phyloP scores from a whole-genome alignment of 2,329 filamentous ascomycete species.

The Hymenoscyphus albidus region DNA sequence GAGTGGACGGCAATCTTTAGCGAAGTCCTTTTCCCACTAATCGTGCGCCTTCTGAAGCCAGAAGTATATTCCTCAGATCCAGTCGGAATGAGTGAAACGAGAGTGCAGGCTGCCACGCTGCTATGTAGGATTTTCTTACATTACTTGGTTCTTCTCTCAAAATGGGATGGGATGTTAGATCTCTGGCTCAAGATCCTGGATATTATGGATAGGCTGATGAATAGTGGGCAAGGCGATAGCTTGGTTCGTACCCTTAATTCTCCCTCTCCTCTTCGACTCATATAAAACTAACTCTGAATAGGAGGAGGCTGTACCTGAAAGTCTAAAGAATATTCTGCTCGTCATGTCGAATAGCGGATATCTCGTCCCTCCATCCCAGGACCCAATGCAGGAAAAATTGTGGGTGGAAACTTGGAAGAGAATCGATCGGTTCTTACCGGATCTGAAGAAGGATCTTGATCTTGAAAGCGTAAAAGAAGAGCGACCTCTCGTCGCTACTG shows the following conservation, averaged over 20 bases:
- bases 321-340: slow-evolving; percentile 90
- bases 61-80: slow-evolving; percentile 92
- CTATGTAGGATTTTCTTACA: slow-evolving; percentile 95
- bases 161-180: slow-evolving; percentile 85
- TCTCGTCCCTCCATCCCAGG: slow-evolving; percentile 64
- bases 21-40: slow-evolving; percentile 89
- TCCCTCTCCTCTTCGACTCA: neutral
- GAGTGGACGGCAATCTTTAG: slow-evolving; percentile 96
- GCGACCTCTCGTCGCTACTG: neutral
- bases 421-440: slow-evolving; percentile 61
- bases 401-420: slow-evolving; percentile 63
- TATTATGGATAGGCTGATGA: slow-evolving; percentile 94
- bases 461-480: slow-evolving; percentile 40
- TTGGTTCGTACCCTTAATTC: slow-evolving; percentile 56
- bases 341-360: slow-evolving; percentile 92
- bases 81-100: slow-evolving; percentile 90
- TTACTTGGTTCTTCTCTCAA: slow-evolving; percentile 79
- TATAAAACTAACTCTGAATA: slow-evolving; percentile 37
- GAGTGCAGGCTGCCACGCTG: slow-evolving; percentile 85
- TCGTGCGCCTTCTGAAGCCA: slow-evolving; percentile 81
- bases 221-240: slow-evolving; percentile 87
- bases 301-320: slow-evolving; percentile 94
- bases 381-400: slow-evolving; percentile 51
- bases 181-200: slow-evolving; percentile 90
- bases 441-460: slow-evolving; percentile 53